Evolutionary conservation across 2,329 filamentous ascomycete species (phyloP).

Genomic region (Pseudopithomyces chartarum): DNA sequence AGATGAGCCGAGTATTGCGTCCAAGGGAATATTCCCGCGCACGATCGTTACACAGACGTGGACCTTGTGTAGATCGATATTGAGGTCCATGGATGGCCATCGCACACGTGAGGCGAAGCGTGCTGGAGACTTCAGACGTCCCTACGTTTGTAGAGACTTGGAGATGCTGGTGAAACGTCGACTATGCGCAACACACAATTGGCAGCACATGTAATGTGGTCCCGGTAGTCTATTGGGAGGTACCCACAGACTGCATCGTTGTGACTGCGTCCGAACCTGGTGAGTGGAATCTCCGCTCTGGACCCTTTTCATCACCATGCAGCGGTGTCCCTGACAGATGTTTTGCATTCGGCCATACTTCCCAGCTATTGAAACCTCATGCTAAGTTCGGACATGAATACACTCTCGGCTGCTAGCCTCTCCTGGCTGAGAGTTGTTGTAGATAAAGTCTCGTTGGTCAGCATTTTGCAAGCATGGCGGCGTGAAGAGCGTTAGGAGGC

Average conservation of each 20-base stretch:
- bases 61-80: constrained; percentile 11
- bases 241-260: neutral
- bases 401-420: neutral
- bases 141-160: too few species aligned
- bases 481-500: neutral
- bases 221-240: neutral
- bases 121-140: neutral
- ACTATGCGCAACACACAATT: too few species aligned
- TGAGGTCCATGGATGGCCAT: neutral
- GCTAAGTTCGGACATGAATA: neutral
- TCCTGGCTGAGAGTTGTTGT: neutral
- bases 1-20: constrained; percentile 6
- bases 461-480: neutral
- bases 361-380: neutral
- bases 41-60: constrained; percentile 4
- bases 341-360: neutral
- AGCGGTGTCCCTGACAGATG: neutral
- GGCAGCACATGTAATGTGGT: too few species aligned
- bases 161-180: too few species aligned
- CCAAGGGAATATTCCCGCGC: neutral
- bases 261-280: neutral
- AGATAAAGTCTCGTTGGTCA: neutral
- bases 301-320: neutral
- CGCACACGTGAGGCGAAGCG: neutral
- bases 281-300: neutral